Percentiles rank a stretch among this genome's conserved stretches.
phyloP scores from a whole-genome alignment of 768 basidiomycete genomes.

The Lentinula lateritia region DNA sequence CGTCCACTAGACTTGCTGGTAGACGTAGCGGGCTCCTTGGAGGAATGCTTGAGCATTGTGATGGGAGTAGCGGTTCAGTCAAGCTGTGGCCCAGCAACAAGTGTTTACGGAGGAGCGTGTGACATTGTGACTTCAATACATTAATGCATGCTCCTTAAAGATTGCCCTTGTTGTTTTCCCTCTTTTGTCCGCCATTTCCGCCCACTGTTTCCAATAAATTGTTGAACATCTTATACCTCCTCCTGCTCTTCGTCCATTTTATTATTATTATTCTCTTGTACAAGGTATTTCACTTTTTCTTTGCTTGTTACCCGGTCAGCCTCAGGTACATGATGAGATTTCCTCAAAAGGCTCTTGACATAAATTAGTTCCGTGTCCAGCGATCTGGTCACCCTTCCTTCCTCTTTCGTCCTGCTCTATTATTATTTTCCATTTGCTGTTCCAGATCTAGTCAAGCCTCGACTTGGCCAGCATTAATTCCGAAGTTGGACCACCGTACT shows the following conservation, averaged over 20 bases:
- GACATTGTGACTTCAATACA: background rate
- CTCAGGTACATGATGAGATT: background rate
- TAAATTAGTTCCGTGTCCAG: background rate
- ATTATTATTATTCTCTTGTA: background rate
- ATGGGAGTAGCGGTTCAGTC: conserved; percentile 2
- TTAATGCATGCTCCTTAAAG: background rate
- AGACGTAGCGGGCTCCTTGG: background rate
- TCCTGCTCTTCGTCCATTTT: background rate
- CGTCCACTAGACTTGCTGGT: background rate
- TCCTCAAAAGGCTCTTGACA: background rate
- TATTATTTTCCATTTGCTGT: background rate
- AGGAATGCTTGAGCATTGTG: conserved; percentile 6
- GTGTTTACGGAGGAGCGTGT: background rate
- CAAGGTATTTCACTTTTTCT: background rate
- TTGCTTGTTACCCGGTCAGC: background rate
- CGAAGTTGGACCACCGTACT: background rate
- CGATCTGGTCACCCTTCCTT: background rate
- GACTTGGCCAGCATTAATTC: background rate
- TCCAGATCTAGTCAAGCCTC: background rate
- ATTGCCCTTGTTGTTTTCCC: background rate
- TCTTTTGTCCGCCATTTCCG: background rate
- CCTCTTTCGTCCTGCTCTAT: background rate
- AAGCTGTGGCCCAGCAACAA: conserved; percentile 4
- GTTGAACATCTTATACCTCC: background rate
- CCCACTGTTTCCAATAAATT: background rate